Evolutionary conservation across 768 basidiomycete species (phyloP).

Genomic region (Nidula microcarpa): DNA sequence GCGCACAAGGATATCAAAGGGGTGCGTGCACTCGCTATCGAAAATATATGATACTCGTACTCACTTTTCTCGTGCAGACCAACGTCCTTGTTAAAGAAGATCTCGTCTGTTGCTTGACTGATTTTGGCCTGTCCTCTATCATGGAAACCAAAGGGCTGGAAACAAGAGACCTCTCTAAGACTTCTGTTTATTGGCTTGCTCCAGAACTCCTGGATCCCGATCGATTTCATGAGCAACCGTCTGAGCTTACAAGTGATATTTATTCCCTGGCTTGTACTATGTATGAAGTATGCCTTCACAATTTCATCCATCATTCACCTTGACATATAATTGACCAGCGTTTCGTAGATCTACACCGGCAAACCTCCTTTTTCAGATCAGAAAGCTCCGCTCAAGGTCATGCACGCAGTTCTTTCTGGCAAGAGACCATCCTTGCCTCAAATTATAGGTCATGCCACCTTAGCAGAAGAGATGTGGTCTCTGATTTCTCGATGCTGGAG

Average conservation of each 20-base stretch:
- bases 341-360: not conserved
- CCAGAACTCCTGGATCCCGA: not conserved
- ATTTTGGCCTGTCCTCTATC: not conserved
- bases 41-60: too few species aligned
- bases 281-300: not conserved
- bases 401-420: not conserved
- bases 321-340: not conserved
- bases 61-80: too few species aligned
- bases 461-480: not conserved
- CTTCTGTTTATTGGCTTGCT: not conserved
- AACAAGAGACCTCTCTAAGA: not conserved
- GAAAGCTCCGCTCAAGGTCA: not conserved
- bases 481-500: not conserved
- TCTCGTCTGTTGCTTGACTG: not conserved
- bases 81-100: too few species aligned
- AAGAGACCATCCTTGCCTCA: not conserved
- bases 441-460: not conserved
- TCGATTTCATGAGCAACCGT: not conserved
- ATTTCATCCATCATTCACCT: not conserved
- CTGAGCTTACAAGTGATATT: not conserved
- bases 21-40: not conserved
- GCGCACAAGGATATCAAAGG: conserved; percentile 1
- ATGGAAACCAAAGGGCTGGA: not conserved
- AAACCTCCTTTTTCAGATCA: not conserved
- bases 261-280: not conserved